Base-by-base conservation (phyloP, 169 alveolate genomes). In the Plasmodium ovale region DNA sequence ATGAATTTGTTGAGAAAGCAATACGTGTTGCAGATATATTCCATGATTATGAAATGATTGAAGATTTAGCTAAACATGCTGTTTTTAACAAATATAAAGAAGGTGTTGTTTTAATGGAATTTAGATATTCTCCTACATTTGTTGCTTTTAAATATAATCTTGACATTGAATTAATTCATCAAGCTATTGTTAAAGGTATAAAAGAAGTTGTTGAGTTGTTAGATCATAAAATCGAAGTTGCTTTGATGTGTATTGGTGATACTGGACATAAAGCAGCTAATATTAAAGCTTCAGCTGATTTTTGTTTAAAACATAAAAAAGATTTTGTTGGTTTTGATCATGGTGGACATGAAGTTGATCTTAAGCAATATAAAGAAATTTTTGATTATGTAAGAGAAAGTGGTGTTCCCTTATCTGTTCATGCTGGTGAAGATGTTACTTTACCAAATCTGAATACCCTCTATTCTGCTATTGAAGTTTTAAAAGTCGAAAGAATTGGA, bases 301-400 rank as follows among this genome's bases (percentile, higher is more conserved):
- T 79, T 42, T 74, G 84, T 29, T 21, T 88, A n/a, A 44, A 88
- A 39, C 49, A 73, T 56, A 72, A 71, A 47, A 72, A 77, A 27
- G 88, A 65, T 64, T 88, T 88, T 65, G 72, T 88, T 23, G 93
- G 93, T 9, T 88, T 74, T 39, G 93, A 88, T 77, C 88, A 88
- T 44, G 93, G 87, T 31, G 93, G 93, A 10, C 69, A 77, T 35
- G 91, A 87, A 79, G 77, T 77, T 0, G 73, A 68, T 39, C 69
- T 88, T 47, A 73, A 87, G 29, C 87, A 56, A 10, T 62, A 59
- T 72, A 65, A 37, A 53, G 93, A 62, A 21, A 77, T 79, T 31
- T 88, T 39, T 49, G 73, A 74, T 64, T 47, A 77, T 39, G 88
- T 88, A 27, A 77, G 84, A 23, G 91, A 88, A 47, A 49, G 73